A percentile compares a stretch with the other conserved stretches of the same genome.
Evolutionary conservation across 1,284 basidiomycete genomes (phyloP).

Genomic region (Ceratobasidium sp.): DNA sequence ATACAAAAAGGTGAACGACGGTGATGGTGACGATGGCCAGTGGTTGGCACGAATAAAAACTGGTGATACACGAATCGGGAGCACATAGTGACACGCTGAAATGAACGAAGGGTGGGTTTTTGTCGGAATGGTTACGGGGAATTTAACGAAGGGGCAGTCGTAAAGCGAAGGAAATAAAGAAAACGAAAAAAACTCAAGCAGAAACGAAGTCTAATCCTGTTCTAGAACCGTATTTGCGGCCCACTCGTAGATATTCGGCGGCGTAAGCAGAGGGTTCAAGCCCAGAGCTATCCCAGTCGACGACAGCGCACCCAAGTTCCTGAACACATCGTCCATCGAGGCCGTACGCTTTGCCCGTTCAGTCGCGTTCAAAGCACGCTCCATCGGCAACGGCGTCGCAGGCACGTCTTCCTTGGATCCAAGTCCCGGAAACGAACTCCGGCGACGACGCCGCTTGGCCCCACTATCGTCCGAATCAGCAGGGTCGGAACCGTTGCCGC

Average conservation of each 20-base stretch:
- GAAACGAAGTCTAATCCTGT: conserved; percentile 11
- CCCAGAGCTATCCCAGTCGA: background rate
- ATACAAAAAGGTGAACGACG: conserved; percentile 23
- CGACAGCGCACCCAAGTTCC: conserved; percentile 28
- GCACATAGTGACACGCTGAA: conserved; percentile 8
- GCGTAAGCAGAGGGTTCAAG: background rate
- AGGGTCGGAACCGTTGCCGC: background rate
- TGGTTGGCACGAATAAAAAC: conserved; percentile 22
- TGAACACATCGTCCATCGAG: conserved; percentile 39
- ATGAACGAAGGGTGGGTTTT: conserved; percentile 28
- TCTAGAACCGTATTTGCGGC: conserved; percentile 29
- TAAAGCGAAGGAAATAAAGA: background rate
- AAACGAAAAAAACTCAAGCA: background rate
- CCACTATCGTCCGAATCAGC: conserved; percentile 8
- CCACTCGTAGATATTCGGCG: conserved; percentile 31
- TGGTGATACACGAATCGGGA: conserved; percentile 35
- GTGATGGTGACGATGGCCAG: conserved; percentile 12
- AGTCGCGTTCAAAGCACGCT: conserved; percentile 1
- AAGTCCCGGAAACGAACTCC: conserved; percentile 33
- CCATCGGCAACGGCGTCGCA: conserved; percentile 27
- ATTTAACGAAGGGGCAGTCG: conserved; percentile 17
- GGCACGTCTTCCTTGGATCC: conserved; percentile 22
- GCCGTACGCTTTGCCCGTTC: conserved; percentile 24
- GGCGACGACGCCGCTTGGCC: background rate
- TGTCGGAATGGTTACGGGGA: conserved; percentile 7